Conservation (phyloP, 768 basidiomycete species). For the Macrolepiota dolichaula region DNA sequence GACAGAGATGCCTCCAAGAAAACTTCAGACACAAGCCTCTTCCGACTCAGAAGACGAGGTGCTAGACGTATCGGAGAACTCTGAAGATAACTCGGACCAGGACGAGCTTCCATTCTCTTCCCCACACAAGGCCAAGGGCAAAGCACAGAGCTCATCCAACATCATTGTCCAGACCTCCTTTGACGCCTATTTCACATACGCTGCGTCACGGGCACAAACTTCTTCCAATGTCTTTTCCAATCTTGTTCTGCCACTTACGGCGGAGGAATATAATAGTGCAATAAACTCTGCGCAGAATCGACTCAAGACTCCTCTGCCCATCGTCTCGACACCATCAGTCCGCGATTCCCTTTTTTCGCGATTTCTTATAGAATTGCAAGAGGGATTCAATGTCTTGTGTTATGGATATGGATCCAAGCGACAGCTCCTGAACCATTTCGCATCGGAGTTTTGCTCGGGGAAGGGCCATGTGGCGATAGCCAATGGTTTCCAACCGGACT, state of each 20-base stretch:
- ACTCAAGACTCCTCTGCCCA: conserved; percentile 29
- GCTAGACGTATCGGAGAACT: conserved; percentile 12
- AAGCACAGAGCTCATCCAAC: conserved; percentile 18
- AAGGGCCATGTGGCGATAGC: conserved; percentile 72
- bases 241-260: conserved; percentile 65
- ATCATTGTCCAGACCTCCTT: conserved; percentile 66
- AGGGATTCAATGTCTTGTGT: conserved; percentile 86
- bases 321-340: conserved; percentile 27
- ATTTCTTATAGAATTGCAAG: conserved; percentile 66
- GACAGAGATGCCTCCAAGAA: no score
- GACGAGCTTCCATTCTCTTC: conserved; percentile 8
- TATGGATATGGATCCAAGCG: conserved; percentile 93
- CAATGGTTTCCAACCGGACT: conserved; percentile 73
- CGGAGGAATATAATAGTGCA: conserved; percentile 55
- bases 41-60: conserved; percentile 6
- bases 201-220: conserved; percentile 62
- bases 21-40: neutral
- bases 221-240: conserved; percentile 78
- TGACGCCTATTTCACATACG: conserved; percentile 80
- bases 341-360: conserved; percentile 47
- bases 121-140: conserved; percentile 19
- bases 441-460: conserved; percentile 48
- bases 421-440: conserved; percentile 70
- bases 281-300: conserved; percentile 28
- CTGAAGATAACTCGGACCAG: conserved; percentile 12